Base-by-base conservation (phyloP, 768 basidiomycete species). In the Tulasnella sp. region DNA sequence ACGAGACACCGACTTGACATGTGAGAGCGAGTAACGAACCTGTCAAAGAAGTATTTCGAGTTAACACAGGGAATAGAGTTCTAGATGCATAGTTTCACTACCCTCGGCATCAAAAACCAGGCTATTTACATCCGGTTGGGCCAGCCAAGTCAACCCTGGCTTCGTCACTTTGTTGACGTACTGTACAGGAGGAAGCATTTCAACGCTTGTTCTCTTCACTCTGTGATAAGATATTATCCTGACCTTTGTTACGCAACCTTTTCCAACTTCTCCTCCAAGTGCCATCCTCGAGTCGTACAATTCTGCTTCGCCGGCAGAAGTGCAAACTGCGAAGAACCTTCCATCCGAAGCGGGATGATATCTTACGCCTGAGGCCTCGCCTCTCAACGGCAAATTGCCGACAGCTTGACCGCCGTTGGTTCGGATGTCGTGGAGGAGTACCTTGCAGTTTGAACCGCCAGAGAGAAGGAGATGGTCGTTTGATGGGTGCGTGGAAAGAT, bases 401-500 rank as follows among this genome's bases (percentile, higher is more conserved):
- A 68, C 46, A 10, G 27, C 71, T 21, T 19, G 21, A 27, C 27
- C 27, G 68, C 21, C 46, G 36, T 19, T 76, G 21, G 21, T n/a
- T 1, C 68, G 71, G 16, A 77, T 39, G 42, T 79, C 78, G 44
- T 79, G 78, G 27, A 72, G 36, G 6, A 71, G 3, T 27, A 73
- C 44, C 21, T 44, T 42, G 39, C 78, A 19, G 72, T 73, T 68
- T 16, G 39, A 62, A 34, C 78, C 52, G n/a, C 68, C 40, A 9
- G 71, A 36, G 3, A 79, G 40, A 27, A 79, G 27, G 31, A 79
- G 40, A 31, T 71, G 31, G 24, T 79, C 71, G 68, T 79, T 79
- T 1, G 68, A 72, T 18, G 78, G 78, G 27, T 79, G 78, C 12
- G 78, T 27, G n/a, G 78, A 79, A 38, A 79, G 72, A 39, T 74